phyloP scores from a whole-genome alignment of 2,329 filamentous ascomycete genomes.

The Diplodia intermedia region DNA sequence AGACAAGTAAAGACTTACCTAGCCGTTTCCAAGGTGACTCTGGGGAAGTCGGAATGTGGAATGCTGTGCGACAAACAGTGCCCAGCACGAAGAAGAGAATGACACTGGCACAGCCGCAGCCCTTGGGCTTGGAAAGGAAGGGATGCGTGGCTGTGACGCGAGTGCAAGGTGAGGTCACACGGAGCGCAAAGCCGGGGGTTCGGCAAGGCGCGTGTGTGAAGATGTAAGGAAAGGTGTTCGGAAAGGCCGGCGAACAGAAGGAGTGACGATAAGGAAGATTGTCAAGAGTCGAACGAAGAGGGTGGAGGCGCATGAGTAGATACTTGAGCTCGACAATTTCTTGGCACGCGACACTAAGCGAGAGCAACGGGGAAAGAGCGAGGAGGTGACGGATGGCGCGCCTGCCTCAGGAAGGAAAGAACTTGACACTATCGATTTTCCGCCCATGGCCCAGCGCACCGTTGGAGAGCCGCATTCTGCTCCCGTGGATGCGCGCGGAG shows the following conservation, averaged over 20 bases:
- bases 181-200: not conserved
- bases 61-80: constrained; percentile 28
- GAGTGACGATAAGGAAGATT: not conserved
- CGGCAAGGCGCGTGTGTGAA: constrained; percentile 16
- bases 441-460: not conserved
- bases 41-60: constrained; percentile 23
- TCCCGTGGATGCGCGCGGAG: not conserved
- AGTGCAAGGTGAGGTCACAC: not conserved
- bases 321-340: constrained; percentile 5
- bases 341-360: constrained; percentile 11
- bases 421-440: constrained; percentile 17
- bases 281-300: not conserved
- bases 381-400: not conserved
- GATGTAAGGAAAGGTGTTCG: not conserved
- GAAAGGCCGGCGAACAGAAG: not conserved
- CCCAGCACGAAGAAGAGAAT: constrained; percentile 14
- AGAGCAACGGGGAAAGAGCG: constrained; percentile 4
- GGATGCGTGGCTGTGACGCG: constrained; percentile 8
- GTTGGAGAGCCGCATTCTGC: constrained; percentile 22
- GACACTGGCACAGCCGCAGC: constrained; percentile 9
- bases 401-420: not conserved
- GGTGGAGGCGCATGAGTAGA: not conserved
- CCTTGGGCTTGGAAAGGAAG: not conserved
- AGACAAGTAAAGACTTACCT: not conserved
- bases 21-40: constrained; percentile 27